Percentiles rank a stretch among this genome's conserved stretches.
Evolutionary conservation across 1,284 basidiomycete species (phyloP).

Genomic region (Ustilago sp.): DNA sequence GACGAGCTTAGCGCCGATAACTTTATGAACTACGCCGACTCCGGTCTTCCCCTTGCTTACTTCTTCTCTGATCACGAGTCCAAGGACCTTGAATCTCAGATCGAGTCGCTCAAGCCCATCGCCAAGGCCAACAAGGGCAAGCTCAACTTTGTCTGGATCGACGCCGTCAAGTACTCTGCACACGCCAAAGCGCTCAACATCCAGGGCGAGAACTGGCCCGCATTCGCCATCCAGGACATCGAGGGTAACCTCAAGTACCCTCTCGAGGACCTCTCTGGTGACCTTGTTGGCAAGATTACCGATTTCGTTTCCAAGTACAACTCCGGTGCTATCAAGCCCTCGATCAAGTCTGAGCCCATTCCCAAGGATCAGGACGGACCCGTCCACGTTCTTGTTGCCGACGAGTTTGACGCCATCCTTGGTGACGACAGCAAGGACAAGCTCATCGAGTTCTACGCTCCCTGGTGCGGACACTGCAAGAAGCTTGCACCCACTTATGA

Average conservation of each 20-base stretch:
- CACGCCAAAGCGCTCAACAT: slow-evolving; percentile 96
- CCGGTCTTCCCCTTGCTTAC: slow-evolving; percentile 90
- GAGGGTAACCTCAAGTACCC: slow-evolving; percentile 89
- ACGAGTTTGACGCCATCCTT: slow-evolving; percentile 85
- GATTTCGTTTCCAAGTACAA: slow-evolving; percentile 78
- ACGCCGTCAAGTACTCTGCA: slow-evolving; percentile 89
- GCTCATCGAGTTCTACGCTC: slow-evolving; percentile 93
- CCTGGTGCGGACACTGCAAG: slow-evolving; percentile 90
- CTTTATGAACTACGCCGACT: slow-evolving; percentile 85
- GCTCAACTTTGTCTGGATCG: slow-evolving; percentile 98
- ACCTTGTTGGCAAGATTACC: slow-evolving; percentile 72
- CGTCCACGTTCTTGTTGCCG: slow-evolving; percentile 87
- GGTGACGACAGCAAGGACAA: slow-evolving; percentile 90
- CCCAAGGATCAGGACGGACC: slow-evolving; percentile 85
- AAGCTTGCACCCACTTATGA: slow-evolving; percentile 96
- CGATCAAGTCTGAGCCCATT: slow-evolving; percentile 90
- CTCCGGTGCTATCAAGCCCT: slow-evolving; percentile 81
- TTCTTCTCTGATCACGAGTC: slow-evolving; percentile 88
- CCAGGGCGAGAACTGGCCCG: slow-evolving; percentile 82
- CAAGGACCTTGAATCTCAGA: slow-evolving; percentile 77
- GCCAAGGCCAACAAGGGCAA: slow-evolving; percentile 85
- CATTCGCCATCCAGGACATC: slow-evolving; percentile 92
- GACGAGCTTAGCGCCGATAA: slow-evolving; percentile 96
- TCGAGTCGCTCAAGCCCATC: slow-evolving; percentile 80
- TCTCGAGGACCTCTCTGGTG: slow-evolving; percentile 77